Evolutionary conservation across 768 basidiomycete genomes (phyloP).

Genomic region (Serpula lacrymans): DNA sequence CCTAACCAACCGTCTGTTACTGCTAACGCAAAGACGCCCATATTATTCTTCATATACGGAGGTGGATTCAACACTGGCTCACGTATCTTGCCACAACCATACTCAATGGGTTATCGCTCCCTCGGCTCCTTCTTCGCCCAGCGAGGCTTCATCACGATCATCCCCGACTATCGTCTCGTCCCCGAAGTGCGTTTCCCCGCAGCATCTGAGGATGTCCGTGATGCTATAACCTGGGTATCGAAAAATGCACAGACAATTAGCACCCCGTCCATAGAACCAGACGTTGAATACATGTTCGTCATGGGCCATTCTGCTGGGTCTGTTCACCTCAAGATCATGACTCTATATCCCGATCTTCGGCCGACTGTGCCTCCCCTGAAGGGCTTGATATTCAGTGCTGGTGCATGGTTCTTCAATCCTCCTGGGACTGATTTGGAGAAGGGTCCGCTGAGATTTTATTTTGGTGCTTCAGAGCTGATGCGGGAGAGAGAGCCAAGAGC

Average conservation of each 20-base stretch:
- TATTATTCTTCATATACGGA: conserved; percentile 66
- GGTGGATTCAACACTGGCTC: conserved; percentile 57
- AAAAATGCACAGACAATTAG: conserved; percentile 27
- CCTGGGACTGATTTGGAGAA: conserved; percentile 19
- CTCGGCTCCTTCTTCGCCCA: conserved; percentile 61
- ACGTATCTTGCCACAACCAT: conserved; percentile 43
- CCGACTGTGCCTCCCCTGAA: conserved; percentile 31
- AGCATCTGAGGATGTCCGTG: conserved; percentile 53
- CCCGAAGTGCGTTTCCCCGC: conserved; percentile 56
- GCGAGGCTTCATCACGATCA: conserved; percentile 56
- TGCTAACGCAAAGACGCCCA: conserved; percentile 33
- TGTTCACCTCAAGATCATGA: conserved; percentile 42
- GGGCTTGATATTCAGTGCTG: conserved; percentile 45
- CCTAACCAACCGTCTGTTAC: conserved; percentile 32
- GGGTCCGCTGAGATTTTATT: conserved; percentile 23
- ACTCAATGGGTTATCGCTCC: conserved; percentile 51
- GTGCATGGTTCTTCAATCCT: conserved; percentile 37
- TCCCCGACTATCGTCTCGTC: conserved; percentile 66
- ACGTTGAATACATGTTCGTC: conserved; percentile 42
- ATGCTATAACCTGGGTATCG: conserved; percentile 54
- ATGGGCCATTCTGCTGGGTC: conserved; percentile 66
- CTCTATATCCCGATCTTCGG: conserved; percentile 37
- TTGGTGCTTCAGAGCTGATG: conserved; percentile 38
- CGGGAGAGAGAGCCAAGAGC: conserved; percentile 39
- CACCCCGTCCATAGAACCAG: conserved; percentile 23